Percentiles rank a stretch among this genome's conserved stretches.
These are phyloP conservation scores for Platanthera guangdongensis DNA, from an alignment of 106 monocot species.

Conservation along the genomic window DNA sequence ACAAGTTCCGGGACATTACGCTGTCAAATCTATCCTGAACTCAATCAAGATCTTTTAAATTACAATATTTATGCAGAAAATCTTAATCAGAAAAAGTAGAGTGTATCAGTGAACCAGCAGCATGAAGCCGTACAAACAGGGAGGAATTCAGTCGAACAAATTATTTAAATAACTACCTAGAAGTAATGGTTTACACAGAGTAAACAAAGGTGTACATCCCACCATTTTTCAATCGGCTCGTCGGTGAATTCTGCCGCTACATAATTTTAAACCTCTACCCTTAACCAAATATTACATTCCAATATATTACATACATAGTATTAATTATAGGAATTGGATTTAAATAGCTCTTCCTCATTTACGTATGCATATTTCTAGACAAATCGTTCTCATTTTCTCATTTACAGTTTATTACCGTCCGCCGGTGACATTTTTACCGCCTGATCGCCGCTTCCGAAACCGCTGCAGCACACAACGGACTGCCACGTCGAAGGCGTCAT, in stretches of 20 bases:
- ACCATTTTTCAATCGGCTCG: not conserved
- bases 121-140: not conserved
- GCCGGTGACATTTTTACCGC: not conserved
- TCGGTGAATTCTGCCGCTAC: not conserved
- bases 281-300: not conserved
- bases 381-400: not conserved
- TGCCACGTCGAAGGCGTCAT: slow-evolving; percentile 78
- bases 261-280: not conserved
- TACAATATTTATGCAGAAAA: too few species aligned
- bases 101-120: too few species aligned
- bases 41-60: too few species aligned
- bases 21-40: too few species aligned
- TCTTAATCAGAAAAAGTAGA: too few species aligned
- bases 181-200: not conserved
- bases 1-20: too few species aligned
- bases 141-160: not conserved
- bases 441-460: slow-evolving; percentile 20
- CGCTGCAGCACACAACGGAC: slow-evolving; percentile 49
- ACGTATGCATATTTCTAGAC: not conserved
- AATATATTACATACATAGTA: not conserved
- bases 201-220: not conserved
- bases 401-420: not conserved
- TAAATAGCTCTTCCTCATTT: not conserved
- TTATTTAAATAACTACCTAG: not conserved
- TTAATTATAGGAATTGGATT: not conserved